These are phyloP conservation scores for Neurospora sublineolata DNA, from an alignment of 495 filamentous ascomycete genomes.

Conservation along the genomic window DNA sequence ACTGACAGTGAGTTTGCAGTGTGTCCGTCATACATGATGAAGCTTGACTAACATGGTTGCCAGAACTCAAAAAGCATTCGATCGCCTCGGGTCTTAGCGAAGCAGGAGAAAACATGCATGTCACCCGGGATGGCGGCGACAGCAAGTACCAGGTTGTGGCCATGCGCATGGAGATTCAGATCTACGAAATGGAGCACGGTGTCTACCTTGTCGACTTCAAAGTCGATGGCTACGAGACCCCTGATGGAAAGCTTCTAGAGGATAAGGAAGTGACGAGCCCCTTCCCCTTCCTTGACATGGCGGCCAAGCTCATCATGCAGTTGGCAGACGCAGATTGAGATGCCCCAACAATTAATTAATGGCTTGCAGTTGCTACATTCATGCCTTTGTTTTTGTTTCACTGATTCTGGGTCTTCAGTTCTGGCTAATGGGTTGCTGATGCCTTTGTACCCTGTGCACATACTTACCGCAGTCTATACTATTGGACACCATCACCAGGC, in stretches of 20 bases:
- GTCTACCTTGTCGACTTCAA: slow-evolving; percentile 98
- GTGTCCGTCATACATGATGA: not conserved
- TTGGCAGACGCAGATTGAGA: slow-evolving; percentile 53
- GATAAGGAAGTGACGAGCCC: slow-evolving; percentile 67
- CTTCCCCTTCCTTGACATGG: slow-evolving; percentile 70
- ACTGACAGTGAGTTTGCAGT: slow-evolving; percentile 57
- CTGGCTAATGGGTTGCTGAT: not conserved
- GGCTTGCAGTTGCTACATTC: not conserved
- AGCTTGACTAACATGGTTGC: slow-evolving; percentile 4
- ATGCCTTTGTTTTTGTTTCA: not conserved
- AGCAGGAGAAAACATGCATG: slow-evolving; percentile 21
- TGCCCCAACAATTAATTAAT: not conserved
- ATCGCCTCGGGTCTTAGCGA: slow-evolving; percentile 24
- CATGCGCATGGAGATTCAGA: slow-evolving; percentile 90
- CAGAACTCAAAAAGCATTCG: slow-evolving; percentile 29
- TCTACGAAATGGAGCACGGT: slow-evolving; percentile 87
- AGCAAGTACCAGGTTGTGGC: slow-evolving; percentile 45
- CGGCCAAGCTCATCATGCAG: slow-evolving; percentile 61
- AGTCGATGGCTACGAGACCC: slow-evolving; percentile 90
- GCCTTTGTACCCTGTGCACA: not conserved
- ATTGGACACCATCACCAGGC: not conserved
- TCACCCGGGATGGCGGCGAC: slow-evolving; percentile 27
- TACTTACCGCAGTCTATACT: not conserved
- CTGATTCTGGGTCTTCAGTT: not conserved
- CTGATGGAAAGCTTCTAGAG: slow-evolving; percentile 43